Base-by-base conservation (phyloP, 2,329 filamentous ascomycete species). In the Penicillium occitanis region DNA sequence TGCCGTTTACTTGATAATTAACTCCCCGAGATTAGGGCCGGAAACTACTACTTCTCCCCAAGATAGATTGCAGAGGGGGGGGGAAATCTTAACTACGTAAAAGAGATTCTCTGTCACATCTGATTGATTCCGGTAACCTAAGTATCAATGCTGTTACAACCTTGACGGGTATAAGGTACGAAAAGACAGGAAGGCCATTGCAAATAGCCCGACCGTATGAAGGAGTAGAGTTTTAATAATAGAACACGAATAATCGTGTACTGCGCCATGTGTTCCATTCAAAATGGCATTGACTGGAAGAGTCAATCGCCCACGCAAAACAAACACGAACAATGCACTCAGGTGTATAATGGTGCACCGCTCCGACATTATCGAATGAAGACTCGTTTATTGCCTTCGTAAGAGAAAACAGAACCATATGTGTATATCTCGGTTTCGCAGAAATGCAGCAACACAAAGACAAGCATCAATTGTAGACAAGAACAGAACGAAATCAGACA, bases 331-430 rank as follows among this genome's bases (percentile, higher is more conserved):
- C 33, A 37, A 57, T 57, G 33, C 53, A 37, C 53, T 14, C 53
- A 57, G 57, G 28, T 70, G 63, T 68, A 70, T 66, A 71, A 67
- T 61, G 67, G 67, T 44, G 66, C 60, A 65, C 63, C 66, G 63
- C 50, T 57, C 35, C 51, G 46, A 51, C n/a, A 66, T 63, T 65
- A 60, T 68, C 35, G 44, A 64, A 69, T 67, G 59, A 69, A 65
- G 68, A 70, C 70, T 68, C 71, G 70, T 70, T 67, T 72, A 71
- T 67, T 63, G 68, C 66, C 66, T 73, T 69, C 44, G 57, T 61
- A 19, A 40, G 37, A 62, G n/a, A 51, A 46, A 60, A 61, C 44
- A 63, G 53, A 63, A 63, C 53, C 53, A 46, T 22, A 51, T 63
- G 42, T 63, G 64, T 66, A 61, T 66, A 65, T 64, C 7, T 25